A percentile compares a stretch with the other conserved stretches of the same genome.
phyloP scores from a whole-genome alignment of 495 filamentous ascomycete species.

The Cryomyces minteri region DNA sequence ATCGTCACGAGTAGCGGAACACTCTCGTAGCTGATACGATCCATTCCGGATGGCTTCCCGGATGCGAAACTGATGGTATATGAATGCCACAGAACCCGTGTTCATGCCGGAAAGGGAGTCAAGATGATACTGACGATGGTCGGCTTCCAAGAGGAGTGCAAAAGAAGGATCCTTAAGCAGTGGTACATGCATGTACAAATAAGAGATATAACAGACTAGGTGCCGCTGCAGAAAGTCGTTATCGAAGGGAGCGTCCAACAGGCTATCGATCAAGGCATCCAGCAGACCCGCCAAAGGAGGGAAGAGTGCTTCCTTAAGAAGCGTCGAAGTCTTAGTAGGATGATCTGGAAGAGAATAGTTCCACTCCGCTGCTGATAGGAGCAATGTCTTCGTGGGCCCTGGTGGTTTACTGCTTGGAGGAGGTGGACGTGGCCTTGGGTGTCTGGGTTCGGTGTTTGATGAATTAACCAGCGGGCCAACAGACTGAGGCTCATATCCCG shows the following conservation, averaged over 20 bases:
- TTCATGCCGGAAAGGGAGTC: slow-evolving; percentile 5
- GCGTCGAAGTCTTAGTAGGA: background rate
- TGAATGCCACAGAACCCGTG: background rate
- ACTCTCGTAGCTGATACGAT: background rate
- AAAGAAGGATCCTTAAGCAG: slow-evolving; percentile 1
- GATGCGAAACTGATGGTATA: background rate
- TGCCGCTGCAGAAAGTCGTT: slow-evolving; percentile 1
- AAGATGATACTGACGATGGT: slow-evolving; percentile 9
- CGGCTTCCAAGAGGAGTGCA: slow-evolving; percentile 1
- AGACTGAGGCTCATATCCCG: background rate
- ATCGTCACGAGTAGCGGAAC: background rate
- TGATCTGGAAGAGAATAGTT: slow-evolving; percentile 1
- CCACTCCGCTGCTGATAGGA: slow-evolving; percentile 12
- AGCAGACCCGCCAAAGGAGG: slow-evolving; percentile 4
- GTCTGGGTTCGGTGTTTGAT: background rate
- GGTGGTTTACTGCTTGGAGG: background rate
- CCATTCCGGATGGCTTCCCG: background rate
- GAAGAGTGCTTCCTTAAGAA: background rate
- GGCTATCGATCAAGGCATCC: slow-evolving; percentile 8
- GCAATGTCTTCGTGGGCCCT: slow-evolving; percentile 5
- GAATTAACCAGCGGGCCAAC: too few relatives aligned
- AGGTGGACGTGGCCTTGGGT: background rate
- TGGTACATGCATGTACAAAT: slow-evolving; percentile 4
- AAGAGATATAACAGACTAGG: slow-evolving; percentile 1
- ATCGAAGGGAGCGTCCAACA: slow-evolving; percentile 1